phyloP scores from a whole-genome alignment of 2,329 filamentous ascomycete genomes.

The Aspergillus tanneri region DNA sequence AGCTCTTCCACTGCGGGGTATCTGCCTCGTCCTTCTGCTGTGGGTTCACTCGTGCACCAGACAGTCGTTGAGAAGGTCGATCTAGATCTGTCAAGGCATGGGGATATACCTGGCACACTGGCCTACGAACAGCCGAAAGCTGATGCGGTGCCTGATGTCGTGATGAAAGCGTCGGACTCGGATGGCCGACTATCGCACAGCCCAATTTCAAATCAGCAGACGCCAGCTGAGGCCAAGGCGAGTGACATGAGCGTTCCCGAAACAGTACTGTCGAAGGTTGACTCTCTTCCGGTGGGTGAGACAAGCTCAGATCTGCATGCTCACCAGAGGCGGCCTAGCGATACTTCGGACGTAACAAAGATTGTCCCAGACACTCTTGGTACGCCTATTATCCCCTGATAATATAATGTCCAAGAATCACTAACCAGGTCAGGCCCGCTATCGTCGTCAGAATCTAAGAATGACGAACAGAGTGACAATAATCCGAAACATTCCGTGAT shows the following conservation, averaged over 20 bases:
- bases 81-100: conserved; percentile 55
- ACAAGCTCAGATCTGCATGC: conserved; percentile 37
- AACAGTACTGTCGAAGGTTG: conserved; percentile 47
- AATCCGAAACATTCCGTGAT: conserved; percentile 43
- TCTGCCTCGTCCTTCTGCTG: conserved; percentile 49
- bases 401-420: conserved; percentile 48
- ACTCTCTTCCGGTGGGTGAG: conserved; percentile 39
- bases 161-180: conserved; percentile 49
- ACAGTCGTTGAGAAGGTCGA: conserved; percentile 64
- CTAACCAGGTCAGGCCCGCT: conserved; percentile 63
- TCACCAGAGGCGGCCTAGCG: conserved; percentile 41
- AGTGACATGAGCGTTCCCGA: conserved; percentile 37
- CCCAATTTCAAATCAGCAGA: conserved; percentile 22
- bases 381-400: conserved; percentile 49
- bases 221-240: conserved; percentile 2
- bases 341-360: conserved; percentile 48
- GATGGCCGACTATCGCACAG: conserved; percentile 12
- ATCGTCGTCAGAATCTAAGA: conserved; percentile 53
- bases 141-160: conserved; percentile 60
- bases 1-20: conserved; percentile 43
- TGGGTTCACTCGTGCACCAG: conserved; percentile 55
- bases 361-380: conserved; percentile 51
- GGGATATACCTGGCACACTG: conserved; percentile 61
- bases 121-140: conserved; percentile 58
- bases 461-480: conserved; percentile 41